phyloP scores from a whole-genome alignment of 257 asterid species.

The Anisodus acutangulus region DNA sequence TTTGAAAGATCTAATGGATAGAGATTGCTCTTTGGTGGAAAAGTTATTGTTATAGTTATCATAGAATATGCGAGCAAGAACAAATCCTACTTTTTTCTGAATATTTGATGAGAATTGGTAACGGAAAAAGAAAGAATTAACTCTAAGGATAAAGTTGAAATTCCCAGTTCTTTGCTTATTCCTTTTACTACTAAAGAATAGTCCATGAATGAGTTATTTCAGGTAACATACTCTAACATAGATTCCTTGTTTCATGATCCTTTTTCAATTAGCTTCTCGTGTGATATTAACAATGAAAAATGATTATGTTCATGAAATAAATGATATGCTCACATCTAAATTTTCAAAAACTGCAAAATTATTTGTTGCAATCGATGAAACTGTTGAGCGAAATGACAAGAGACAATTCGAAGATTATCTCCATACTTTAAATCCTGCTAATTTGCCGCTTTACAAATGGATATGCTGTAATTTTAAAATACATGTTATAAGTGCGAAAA shows the following conservation, averaged over 20 bases:
- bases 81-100: neutral
- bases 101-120: neutral
- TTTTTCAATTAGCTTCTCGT: neutral
- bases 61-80: no score
- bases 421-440: no score
- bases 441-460: no score
- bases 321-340: neutral
- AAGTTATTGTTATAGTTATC: no score
- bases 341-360: neutral
- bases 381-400: neutral
- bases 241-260: neutral
- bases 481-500: neutral
- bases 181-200: neutral
- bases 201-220: neutral
- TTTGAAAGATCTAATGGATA: neutral
- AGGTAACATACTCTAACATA: neutral
- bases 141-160: neutral
- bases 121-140: neutral
- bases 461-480: neutral
- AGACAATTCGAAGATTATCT: neutral
- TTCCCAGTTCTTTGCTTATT: neutral
- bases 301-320: neutral
- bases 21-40: neutral
- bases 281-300: neutral
- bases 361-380: neutral